Evolutionary conservation across 768 basidiomycete genomes (phyloP), one percentile per base, ranked within the genome.

Genomic region (Leucosporidium yakuticum): DNA sequence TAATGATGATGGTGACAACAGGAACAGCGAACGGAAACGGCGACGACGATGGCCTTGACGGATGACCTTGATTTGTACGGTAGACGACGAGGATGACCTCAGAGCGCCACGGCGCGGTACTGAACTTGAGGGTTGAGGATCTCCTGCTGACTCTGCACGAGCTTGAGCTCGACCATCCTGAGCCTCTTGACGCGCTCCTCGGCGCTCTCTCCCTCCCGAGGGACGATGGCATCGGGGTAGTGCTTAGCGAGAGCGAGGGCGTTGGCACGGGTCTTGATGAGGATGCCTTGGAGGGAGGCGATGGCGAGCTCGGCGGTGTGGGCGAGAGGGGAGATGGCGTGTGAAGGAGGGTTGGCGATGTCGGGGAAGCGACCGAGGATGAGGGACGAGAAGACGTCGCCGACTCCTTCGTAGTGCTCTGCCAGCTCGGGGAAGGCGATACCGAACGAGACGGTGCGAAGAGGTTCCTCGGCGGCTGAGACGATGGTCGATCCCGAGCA

Each of bases 331-430:
- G 82, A 79, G 12, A 76, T 74, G 76, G 71, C 63, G 68, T 69
- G 69, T 54, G 59, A 50, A 4, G 54, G 29, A 60, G 32, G 21
- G 66, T 36, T 31, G 48, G 44, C 17, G 58, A 51, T 55, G 25
- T 29, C n/a, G 49, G 67, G 67, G 78, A 86, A 97, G 75, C 93
- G 88, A 0, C 86, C 93, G 6, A 95, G 82, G 32, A 94, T 85
- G 64, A 97, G 85, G 2, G 95, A 90, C 9, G 92, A 92, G 81
- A 98, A 97, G 64, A 97, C 86, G 78, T 99, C 96, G 23, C 96
- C 96, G 17, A 96, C 94, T 31, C 96, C 96, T 25, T 91, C 89
- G 78, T 93, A 98, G 80, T 97, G 96, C 17, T 93, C 94, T 8
- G 87, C 84, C 55, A 97, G 83, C 34, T 87, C 83, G 4, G 88